Base-by-base conservation (phyloP, 1,139 yeast genomes). In the Blastobotrys buckinghamii region DNA sequence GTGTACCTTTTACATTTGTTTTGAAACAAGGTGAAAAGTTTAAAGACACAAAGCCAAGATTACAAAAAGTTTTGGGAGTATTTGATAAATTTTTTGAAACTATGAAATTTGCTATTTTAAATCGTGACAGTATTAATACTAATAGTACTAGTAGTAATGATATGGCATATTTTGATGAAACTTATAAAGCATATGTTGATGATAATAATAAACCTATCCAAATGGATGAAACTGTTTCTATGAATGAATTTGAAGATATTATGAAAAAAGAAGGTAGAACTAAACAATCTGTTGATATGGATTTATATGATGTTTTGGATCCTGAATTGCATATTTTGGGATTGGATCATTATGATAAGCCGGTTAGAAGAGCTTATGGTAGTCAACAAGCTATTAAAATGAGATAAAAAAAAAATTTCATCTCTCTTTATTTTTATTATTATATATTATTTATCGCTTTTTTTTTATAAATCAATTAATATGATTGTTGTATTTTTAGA, bases 281-380 rank as follows among this genome's bases (percentile, higher is more conserved):
- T n/a, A 54, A 51, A n/a, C 55, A 27, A 15, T 6, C 16, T 12
- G 6, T 12, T 22, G 58, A 77, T 41, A 70, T 75, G 13, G n/a
- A n/a, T n/a, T 68, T 89, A 29, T 84, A 72, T 63, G 80, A 81
- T 47, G 76, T 76, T 47, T 65, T 84, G 52, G 16, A 16, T 15
- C 41, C 41, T 2, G 41, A 37, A 20, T 17, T 34, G 9, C 41
- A 29, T 52, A 73, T 73, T 30, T 70, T 92, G 50, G 95, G 90
- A 20, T 72, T 92, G 63, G 96, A 92, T 61, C 96, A 87, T 62
- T 87, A 92, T 8, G 96, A 88, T 65, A 77, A 94, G 59, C 66
- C 75, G 34, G 72, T 32, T 48, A 61, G 53, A 50, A 57, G 55
- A 43, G 55, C 53, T 2, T 57, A 54, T 42, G 60, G 60, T 6